phyloP scores from a whole-genome alignment of 768 basidiomycete species.

The Pholiota conissans region DNA sequence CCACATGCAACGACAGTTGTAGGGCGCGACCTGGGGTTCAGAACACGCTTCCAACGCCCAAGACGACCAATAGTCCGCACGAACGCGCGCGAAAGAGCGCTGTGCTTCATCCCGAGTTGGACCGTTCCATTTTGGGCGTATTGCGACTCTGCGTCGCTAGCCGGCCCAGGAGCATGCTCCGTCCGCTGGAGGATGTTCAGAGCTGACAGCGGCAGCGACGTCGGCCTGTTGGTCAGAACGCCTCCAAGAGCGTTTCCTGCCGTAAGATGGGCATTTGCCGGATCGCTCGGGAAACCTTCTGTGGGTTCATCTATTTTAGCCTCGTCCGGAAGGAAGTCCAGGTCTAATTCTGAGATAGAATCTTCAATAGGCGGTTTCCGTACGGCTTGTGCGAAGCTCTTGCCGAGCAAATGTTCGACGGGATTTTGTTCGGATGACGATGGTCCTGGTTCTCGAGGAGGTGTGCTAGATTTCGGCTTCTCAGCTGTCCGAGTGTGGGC shows the following conservation, averaged over 20 bases:
- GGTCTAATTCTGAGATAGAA: conserved; percentile 72
- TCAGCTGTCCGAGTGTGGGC: conserved; percentile 49
- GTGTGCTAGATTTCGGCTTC: conserved; percentile 30
- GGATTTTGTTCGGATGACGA: too few species aligned
- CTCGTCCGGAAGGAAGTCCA: conserved; percentile 69
- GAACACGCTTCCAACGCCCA: conserved; percentile 79
- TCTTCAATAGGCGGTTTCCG: conserved; percentile 43
- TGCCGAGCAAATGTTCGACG: conserved; percentile 53
- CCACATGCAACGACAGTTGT: conserved; percentile 34
- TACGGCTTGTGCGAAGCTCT: conserved; percentile 65
- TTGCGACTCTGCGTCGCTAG: conserved; percentile 25
- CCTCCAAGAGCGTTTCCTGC: conserved; percentile 35
- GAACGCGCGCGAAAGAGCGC: conserved; percentile 70
- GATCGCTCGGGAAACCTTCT: conserved; percentile 40
- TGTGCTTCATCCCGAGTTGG: conserved; percentile 56
- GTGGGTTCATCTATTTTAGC: conserved; percentile 29
- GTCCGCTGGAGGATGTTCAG: conserved; percentile 68
- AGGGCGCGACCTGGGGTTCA: conserved; percentile 47
- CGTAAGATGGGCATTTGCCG: conserved; percentile 49
- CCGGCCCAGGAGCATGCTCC: conserved; percentile 35
- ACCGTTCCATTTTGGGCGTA: conserved; percentile 33
- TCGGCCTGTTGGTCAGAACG: conserved; percentile 38
- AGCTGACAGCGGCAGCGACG: conserved; percentile 54
- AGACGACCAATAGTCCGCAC: conserved; percentile 82
- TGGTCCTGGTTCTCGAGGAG: conserved; percentile 24